Percentiles rank a stretch among this genome's conserved stretches.
Evolutionary conservation across 106 monocot genomes (phyloP).

Genomic region (Hemerocallis citrina): DNA sequence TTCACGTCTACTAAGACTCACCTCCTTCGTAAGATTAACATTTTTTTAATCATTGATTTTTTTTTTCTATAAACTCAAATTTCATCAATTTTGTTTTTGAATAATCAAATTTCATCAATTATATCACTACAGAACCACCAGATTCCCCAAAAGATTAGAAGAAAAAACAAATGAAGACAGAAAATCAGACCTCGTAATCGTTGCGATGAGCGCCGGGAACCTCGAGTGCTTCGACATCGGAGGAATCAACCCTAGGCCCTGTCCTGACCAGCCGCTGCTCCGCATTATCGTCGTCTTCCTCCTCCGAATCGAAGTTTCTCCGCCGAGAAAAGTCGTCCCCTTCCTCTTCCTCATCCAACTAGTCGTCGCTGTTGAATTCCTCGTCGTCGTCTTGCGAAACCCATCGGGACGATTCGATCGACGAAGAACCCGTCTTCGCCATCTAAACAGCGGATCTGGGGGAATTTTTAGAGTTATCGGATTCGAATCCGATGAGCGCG

Average conservation of each 20-base stretch:
- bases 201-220: conserved; percentile 56
- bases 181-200: conserved; percentile 39
- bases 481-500: no score
- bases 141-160: no score
- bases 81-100: no score
- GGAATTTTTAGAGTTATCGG: no score
- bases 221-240: conserved; percentile 94
- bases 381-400: conserved; percentile 44
- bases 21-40: no score
- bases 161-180: no score
- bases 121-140: no score
- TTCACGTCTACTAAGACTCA: no score
- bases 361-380: conserved; percentile 7
- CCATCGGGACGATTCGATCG: conserved; percentile 81
- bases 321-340: neutral
- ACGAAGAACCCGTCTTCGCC: conserved; percentile 89
- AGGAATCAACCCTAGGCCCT: conserved; percentile 84
- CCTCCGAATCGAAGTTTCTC: conserved; percentile 28
- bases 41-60: no score
- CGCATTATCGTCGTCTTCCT: conserved; percentile 34
- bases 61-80: no score
- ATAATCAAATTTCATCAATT: no score
- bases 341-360: neutral
- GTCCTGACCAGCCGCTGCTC: conserved; percentile 70
- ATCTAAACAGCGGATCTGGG: no score